Evolutionary conservation across 2,329 filamentous ascomycete species (phyloP).

Genomic region (Phaeosphaeria sp.): DNA sequence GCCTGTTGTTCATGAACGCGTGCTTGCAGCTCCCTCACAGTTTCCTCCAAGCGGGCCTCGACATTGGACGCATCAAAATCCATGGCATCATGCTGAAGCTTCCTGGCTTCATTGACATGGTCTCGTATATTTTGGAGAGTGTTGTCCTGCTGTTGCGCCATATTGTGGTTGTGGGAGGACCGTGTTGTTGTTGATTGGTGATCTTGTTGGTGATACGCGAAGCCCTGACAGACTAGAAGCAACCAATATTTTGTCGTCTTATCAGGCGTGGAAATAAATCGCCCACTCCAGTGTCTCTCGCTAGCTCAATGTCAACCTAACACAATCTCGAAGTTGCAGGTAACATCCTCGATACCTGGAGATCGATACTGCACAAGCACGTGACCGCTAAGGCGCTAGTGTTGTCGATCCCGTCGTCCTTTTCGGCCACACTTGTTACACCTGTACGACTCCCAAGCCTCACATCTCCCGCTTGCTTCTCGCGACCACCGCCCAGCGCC

Average conservation of each 20-base stretch:
- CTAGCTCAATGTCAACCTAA: background rate
- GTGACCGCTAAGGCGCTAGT: conserved; percentile 30
- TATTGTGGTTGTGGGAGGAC: conserved; percentile 8
- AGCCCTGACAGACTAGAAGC: background rate
- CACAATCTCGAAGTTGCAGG: background rate
- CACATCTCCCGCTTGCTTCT: conserved; percentile 18
- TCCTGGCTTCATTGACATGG: conserved; percentile 29
- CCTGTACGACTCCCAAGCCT: conserved; percentile 24
- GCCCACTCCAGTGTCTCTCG: background rate
- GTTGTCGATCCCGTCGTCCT: conserved; percentile 24
- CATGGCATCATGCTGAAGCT: conserved; percentile 41
- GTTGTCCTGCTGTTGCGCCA: conserved; percentile 28
- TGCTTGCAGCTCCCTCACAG: conserved; percentile 69
- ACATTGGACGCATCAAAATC: conserved; percentile 51
- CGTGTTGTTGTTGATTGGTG: background rate
- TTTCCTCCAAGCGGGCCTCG: conserved; percentile 67
- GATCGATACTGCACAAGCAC: conserved; percentile 9
- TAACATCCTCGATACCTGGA: background rate
- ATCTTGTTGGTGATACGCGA: background rate
- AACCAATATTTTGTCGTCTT: background rate
- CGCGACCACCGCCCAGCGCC: conserved; percentile 21
- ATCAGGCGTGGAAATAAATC: background rate
- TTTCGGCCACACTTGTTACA: conserved; percentile 23
- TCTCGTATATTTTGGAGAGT: conserved; percentile 35
- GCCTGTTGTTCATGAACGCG: conserved; percentile 56